Percentiles rank a stretch among this genome's conserved stretches.
Conservation (phyloP, 1,284 basidiomycete species). For the Marasmius sp. region DNA sequence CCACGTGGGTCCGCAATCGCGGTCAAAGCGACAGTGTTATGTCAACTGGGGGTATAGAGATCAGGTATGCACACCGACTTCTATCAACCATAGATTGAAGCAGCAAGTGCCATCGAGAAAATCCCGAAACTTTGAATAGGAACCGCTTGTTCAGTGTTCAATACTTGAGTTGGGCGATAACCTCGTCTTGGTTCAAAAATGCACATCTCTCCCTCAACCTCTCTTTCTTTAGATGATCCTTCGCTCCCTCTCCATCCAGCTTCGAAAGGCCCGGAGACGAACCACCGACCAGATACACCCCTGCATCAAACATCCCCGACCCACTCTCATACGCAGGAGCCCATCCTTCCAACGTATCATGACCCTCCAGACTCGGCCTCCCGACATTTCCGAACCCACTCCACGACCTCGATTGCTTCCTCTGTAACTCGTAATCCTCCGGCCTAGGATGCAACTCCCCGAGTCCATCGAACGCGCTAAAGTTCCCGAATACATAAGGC, state of each 20-base stretch:
- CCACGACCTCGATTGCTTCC: slow-evolving; percentile 1
- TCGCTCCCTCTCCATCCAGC: not conserved
- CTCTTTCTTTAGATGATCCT: not conserved
- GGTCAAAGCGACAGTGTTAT: no score
- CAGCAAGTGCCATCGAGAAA: no score
- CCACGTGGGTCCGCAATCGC: no score
- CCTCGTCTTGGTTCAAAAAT: not conserved
- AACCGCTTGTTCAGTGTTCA: not conserved
- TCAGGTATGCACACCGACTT: no score
- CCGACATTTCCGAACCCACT: not conserved
- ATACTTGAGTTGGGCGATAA: not conserved
- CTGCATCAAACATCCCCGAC: not conserved
- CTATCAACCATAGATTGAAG: no score
- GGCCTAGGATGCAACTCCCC: not conserved
- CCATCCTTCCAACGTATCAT: not conserved
- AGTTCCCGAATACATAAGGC: slow-evolving; percentile 1
- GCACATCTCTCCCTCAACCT: not conserved
- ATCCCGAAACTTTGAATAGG: no score
- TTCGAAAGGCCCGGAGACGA: not conserved
- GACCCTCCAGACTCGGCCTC: not conserved
- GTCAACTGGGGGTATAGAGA: no score
- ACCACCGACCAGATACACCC: slow-evolving; percentile 2
- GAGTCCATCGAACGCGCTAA: not conserved
- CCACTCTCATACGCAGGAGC: not conserved
- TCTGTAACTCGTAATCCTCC: not conserved